A percentile compares a stretch with the other conserved stretches of the same genome.
Conservation (phyloP, 1,139 yeast species). For the Pichia cactophila region DNA sequence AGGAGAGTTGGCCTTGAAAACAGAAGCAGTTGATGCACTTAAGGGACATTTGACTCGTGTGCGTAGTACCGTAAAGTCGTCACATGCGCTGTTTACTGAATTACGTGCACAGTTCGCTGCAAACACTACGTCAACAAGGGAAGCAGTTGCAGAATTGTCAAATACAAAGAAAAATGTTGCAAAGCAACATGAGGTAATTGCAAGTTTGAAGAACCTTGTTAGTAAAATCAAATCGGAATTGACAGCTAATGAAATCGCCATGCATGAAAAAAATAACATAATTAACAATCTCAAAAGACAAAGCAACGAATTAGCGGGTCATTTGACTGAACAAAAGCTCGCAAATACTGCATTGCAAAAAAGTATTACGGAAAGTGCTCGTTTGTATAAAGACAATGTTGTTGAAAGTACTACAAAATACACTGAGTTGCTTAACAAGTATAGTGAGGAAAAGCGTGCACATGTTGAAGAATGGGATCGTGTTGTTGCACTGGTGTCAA, state of each 20-base stretch:
- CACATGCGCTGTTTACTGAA: background rate
- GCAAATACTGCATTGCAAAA: constrained; percentile 10
- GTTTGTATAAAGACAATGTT: background rate
- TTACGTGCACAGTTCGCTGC: constrained; percentile 7
- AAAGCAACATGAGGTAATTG: constrained; percentile 8
- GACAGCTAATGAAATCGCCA: constrained; percentile 6
- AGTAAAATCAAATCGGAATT: constrained; percentile 6
- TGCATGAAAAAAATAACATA: constrained; percentile 11
- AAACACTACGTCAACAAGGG: constrained; percentile 1
- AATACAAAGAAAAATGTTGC: constrained; percentile 7
- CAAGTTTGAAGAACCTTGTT: constrained; percentile 7
- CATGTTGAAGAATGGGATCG: background rate
- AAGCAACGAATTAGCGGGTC: constrained; percentile 21
- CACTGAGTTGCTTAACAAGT: background rate
- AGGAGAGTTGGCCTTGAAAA: constrained; percentile 7
- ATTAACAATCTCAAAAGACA: constrained; percentile 14
- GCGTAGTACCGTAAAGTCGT: background rate
- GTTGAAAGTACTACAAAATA: background rate
- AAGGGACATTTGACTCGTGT: constrained; percentile 1
- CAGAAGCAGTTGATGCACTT: constrained; percentile 6
- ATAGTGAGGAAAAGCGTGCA: background rate
- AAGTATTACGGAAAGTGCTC: constrained; percentile 7
- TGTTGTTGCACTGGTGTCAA: background rate
- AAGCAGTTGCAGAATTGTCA: constrained; percentile 3
- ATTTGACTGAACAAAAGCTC: constrained; percentile 23